These are phyloP conservation scores for Ligustrum vulgare DNA, from an alignment of 257 asterid genomes.

Conservation along the genomic window DNA sequence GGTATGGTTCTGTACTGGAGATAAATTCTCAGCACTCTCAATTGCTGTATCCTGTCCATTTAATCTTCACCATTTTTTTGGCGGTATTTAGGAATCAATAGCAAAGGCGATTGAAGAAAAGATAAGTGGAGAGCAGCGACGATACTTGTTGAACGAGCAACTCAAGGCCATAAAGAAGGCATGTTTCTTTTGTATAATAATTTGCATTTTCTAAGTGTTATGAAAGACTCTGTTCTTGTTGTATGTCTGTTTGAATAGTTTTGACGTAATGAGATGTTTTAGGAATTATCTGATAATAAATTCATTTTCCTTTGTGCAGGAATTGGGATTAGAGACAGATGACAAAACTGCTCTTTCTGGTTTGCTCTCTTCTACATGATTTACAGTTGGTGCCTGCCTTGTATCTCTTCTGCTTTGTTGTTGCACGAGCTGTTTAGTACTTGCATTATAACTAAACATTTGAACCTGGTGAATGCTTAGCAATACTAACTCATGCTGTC, in stretches of 20 bases:
- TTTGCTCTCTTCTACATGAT: conserved; percentile 34
- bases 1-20: conserved; percentile 38
- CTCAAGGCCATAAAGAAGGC: conserved; percentile 98
- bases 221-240: conserved; percentile 9
- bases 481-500: too few relatives aligned
- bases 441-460: conserved; percentile 3
- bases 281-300: conserved; percentile 21
- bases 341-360: conserved; percentile 98
- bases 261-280: conserved; percentile 10
- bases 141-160: conserved; percentile 90
- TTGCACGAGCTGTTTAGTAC: conserved; percentile 4
- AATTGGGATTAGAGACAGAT: conserved; percentile 95
- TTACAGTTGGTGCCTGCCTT: conserved; percentile 7
- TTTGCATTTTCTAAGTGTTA: conserved; percentile 11
- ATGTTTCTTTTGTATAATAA: conserved; percentile 19
- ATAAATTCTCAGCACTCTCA: conserved; percentile 9
- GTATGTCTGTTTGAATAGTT: conserved; percentile 22
- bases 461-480: not conserved
- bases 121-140: conserved; percentile 97
- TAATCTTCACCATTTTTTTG: conserved; percentile 25
- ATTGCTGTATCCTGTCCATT: conserved; percentile 9
- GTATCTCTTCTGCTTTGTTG: not conserved
- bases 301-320: conserved; percentile 50
- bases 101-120: conserved; percentile 99
- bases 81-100: conserved; percentile 71